A percentile compares a stretch with the other conserved stretches of the same genome.
Evolutionary conservation across 306 rosid genomes (phyloP).

Genomic region (Erythrophleum fordii): DNA sequence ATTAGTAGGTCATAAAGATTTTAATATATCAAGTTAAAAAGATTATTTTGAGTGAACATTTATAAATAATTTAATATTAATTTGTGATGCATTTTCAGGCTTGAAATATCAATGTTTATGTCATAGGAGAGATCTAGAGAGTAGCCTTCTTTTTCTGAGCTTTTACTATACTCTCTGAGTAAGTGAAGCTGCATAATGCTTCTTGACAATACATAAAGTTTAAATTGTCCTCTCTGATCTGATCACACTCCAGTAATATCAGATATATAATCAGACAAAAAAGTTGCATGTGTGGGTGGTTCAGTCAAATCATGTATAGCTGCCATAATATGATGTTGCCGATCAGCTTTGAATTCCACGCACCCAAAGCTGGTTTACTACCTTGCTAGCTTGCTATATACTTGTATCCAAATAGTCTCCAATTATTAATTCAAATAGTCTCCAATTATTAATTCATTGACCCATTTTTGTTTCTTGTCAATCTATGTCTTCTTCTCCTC

Average conservation of each 20-base stretch:
- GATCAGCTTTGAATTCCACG: not conserved
- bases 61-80: no score
- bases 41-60: no score
- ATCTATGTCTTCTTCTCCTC: not conserved
- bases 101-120: not conserved
- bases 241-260: not conserved
- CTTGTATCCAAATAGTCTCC: not conserved
- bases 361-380: not conserved
- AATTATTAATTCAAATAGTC: no score
- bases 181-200: not conserved
- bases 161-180: not conserved
- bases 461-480: not conserved
- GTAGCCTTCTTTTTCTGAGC: not conserved
- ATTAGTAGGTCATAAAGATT: no score
- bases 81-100: no score
- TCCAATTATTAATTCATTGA: not conserved
- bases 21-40: no score
- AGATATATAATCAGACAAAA: not conserved
- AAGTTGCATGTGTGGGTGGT: conserved; percentile 10
- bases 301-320: not conserved
- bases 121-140: not conserved
- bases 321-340: not conserved
- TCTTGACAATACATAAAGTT: not conserved
- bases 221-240: not conserved
- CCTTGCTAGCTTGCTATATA: not conserved